These are phyloP conservation scores for Hymenoscyphus salicellus DNA, from an alignment of 2,329 filamentous ascomycete genomes.

Conservation along the genomic window DNA sequence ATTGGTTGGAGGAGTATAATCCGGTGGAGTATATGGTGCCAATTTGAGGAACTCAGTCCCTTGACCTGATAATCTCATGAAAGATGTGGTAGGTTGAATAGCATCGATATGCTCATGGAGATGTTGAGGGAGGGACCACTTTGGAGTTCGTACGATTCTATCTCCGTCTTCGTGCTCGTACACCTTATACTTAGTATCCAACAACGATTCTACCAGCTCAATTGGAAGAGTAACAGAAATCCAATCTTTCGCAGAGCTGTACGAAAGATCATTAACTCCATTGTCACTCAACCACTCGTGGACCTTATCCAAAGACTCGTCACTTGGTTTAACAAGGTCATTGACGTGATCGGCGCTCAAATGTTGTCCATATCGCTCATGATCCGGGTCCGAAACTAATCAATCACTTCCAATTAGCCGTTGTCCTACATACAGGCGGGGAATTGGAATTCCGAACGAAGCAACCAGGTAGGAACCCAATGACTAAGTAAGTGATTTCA, in stretches of 20 bases:
- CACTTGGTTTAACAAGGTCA: conserved; percentile 50
- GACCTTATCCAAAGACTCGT: conserved; percentile 51
- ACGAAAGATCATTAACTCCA: conserved; percentile 42
- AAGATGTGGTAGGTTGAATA: conserved; percentile 58
- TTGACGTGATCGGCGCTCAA: conserved; percentile 50
- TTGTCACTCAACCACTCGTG: conserved; percentile 56
- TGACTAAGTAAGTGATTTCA: not conserved
- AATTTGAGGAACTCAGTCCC: conserved; percentile 6
- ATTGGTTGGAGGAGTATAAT: conserved; percentile 8
- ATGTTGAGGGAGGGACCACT: conserved; percentile 42
- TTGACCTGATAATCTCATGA: conserved; percentile 41
- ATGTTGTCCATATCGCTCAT: conserved; percentile 54
- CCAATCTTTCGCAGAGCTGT: conserved; percentile 56
- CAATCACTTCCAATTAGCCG: not conserved
- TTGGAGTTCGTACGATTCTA: conserved; percentile 23
- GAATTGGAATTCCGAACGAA: conserved; percentile 2
- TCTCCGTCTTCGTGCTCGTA: conserved; percentile 36
- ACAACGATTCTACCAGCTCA: conserved; percentile 42
- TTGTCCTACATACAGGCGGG: not conserved
- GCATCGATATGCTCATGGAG: conserved; percentile 46
- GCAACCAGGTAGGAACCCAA: no score
- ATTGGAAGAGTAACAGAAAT: conserved; percentile 47
- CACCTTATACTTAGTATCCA: conserved; percentile 38
- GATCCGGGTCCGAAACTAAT: conserved; percentile 50
- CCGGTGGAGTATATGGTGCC: not conserved